These are phyloP conservation scores for Fusarium torulosum DNA, from an alignment of 2,329 filamentous ascomycete genomes.

Conservation along the genomic window DNA sequence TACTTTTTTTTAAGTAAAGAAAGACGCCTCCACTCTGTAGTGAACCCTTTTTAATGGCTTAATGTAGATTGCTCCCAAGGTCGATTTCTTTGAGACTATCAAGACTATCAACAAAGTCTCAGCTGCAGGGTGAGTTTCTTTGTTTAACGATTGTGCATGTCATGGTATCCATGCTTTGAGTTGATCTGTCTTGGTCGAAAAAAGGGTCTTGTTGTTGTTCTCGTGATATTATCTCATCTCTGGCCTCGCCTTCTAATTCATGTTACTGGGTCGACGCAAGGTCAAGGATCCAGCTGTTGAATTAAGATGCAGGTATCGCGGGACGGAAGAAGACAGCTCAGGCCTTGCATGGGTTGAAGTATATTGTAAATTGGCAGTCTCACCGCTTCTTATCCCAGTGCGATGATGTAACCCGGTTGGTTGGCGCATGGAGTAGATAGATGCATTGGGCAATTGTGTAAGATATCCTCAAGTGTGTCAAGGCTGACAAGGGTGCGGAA, in stretches of 20 bases:
- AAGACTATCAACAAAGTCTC: constrained; percentile 8
- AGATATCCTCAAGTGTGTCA: constrained; percentile 31
- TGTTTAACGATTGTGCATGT: constrained; percentile 18
- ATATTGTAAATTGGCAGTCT: constrained; percentile 38
- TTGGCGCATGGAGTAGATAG: constrained; percentile 35
- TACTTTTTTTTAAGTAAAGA: background rate
- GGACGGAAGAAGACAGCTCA: constrained; percentile 39
- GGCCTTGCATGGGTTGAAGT: constrained; percentile 28
- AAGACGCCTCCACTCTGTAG: constrained; percentile 1
- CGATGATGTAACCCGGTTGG: constrained; percentile 47
- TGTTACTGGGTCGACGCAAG: constrained; percentile 47
- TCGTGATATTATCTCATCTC: constrained; percentile 29
- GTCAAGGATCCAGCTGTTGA: constrained; percentile 32
- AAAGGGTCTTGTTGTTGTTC: constrained; percentile 17
- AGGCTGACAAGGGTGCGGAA: constrained; percentile 24
- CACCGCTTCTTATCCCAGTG: constrained; percentile 46
- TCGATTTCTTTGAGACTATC: constrained; percentile 25
- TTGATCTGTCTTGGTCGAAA: constrained; percentile 1
- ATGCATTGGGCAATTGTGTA: constrained; percentile 39
- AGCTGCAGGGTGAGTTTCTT: constrained; percentile 31
- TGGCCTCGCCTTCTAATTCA: constrained; percentile 13
- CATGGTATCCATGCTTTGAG: constrained; percentile 23
- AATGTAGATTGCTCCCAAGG: constrained; percentile 11
- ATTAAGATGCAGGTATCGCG: constrained; percentile 29
- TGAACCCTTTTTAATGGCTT: constrained; percentile 28